Evolutionary conservation across 192 early-diverging fungal species (phyloP).

Genomic region (Gryganskiella cystojenkinii): DNA sequence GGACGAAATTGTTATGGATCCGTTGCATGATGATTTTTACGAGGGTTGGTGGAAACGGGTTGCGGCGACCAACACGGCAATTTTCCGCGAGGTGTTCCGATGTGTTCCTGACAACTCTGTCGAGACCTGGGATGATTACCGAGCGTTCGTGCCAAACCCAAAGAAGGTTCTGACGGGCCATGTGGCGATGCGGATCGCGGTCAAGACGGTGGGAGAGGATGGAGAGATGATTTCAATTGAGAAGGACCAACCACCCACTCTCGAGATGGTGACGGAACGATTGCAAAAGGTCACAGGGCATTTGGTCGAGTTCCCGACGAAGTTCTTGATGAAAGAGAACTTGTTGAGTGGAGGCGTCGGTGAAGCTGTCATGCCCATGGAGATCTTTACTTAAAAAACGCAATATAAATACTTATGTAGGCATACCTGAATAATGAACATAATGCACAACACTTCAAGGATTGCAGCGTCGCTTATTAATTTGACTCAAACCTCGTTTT

Average conservation of each 20-base stretch:
- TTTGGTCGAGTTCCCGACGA: constrained; percentile 62
- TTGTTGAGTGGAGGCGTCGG: constrained; percentile 58
- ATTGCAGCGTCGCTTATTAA: no score
- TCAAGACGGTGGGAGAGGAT: no score
- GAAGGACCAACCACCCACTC: constrained; percentile 13
- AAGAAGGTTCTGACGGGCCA: constrained; percentile 59
- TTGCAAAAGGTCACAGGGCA: constrained; percentile 58
- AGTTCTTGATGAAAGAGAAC: constrained; percentile 63
- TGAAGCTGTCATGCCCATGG: constrained; percentile 64
- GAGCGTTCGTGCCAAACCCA: constrained; percentile 58
- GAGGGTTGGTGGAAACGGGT: constrained; percentile 66
- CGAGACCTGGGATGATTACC: constrained; percentile 55
- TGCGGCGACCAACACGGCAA: constrained; percentile 71
- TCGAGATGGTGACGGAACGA: constrained; percentile 36
- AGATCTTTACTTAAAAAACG: constrained; percentile 61
- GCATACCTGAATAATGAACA: not conserved
- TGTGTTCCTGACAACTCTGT: constrained; percentile 89
- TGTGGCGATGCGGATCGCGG: constrained; percentile 52
- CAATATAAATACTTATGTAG: not conserved
- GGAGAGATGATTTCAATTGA: no score
- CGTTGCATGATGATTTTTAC: constrained; percentile 74
- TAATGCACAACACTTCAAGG: no score
- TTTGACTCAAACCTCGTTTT: no score
- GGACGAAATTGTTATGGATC: constrained; percentile 70
- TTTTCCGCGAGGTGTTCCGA: constrained; percentile 82